Evolutionary conservation across 164 flowering plant genomes (phyloP), one percentile per base, ranked within the genome.

Genomic region (Vitis rupestris): DNA sequence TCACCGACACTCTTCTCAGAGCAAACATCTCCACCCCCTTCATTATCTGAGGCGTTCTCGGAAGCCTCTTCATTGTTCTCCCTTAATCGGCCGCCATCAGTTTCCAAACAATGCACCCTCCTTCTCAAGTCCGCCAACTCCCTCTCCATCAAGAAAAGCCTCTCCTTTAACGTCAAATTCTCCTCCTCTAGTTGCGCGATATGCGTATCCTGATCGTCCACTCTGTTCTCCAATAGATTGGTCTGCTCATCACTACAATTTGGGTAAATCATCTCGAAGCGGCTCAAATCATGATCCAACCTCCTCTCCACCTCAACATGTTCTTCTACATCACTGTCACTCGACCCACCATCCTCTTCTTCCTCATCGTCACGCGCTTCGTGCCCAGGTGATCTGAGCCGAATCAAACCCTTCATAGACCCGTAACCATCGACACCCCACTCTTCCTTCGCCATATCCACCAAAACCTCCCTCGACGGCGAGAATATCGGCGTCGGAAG

Each of bases 341-440:
- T 90, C 8, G 97, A 92, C 19, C 89, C 96, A 37, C 81, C 89
- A 3, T 80, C 88, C 1, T 75, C 87, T 9, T 74, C 82, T 16
- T 89, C 91, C 16, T 90, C 97, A 3, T 86, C 92, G 9, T 87
- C 96, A 23, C 87, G 83, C 16, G 44, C 68, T 17, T 87, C 95
- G 50, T 85, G 76, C 4, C 44, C 44, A 0, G 44, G 44, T 6
- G 44, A 37, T n/a, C 98, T 73, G 30, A 90, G 83, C 76, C 97
- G 73, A 68, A 94, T 94, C 83, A 94, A 75, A 9, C 98, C 98
- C 51, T 94, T 92, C 98, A 94, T 94, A 9, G 97, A 89, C n/a
- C 97, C 98, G 76, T 94, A 94, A 10, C 98, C 97, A 78, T 92
- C 97, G 4, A 92, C 93, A 0, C 98, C 97, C 97, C 96, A 94